Conservation (phyloP, 768 basidiomycete species). For the Tricholoma flavovirens region DNA sequence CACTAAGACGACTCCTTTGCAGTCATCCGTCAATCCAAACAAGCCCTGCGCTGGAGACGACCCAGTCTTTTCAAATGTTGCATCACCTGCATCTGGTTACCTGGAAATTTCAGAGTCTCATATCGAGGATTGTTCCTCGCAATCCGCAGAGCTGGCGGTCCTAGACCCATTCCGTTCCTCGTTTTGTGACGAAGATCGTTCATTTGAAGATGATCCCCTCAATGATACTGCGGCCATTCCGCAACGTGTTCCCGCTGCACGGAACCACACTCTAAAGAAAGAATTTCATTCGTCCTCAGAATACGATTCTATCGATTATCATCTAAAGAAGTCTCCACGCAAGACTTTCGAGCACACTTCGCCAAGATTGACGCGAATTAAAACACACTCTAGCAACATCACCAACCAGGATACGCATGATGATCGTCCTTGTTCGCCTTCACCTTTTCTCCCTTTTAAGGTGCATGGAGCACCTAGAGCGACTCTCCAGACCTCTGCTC, state of each 20-base stretch:
- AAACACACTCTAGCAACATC: background rate
- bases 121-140: background rate
- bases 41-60: background rate
- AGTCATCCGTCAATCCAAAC: background rate
- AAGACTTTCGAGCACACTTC: conserved; percentile 13
- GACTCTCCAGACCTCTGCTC: background rate
- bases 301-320: conserved; percentile 8
- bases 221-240: background rate
- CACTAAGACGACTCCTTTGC: background rate
- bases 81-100: background rate
- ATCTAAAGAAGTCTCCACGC: conserved; percentile 15
- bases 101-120: background rate
- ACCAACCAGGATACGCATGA: background rate
- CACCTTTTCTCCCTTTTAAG: conserved; percentile 1
- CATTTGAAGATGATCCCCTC: conserved; percentile 11
- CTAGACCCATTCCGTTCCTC: background rate
- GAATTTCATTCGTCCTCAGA: conserved; percentile 15
- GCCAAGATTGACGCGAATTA: conserved; percentile 7
- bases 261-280: conserved; percentile 4
- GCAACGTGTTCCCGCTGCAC: background rate
- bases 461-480: background rate
- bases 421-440: conserved; percentile 4
- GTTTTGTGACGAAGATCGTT: conserved; percentile 4
- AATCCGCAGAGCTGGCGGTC: too few species aligned
- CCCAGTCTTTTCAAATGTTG: background rate